Conservation (phyloP, 495 filamentous ascomycete genomes). For the Talaromyces stipitatus region DNA sequence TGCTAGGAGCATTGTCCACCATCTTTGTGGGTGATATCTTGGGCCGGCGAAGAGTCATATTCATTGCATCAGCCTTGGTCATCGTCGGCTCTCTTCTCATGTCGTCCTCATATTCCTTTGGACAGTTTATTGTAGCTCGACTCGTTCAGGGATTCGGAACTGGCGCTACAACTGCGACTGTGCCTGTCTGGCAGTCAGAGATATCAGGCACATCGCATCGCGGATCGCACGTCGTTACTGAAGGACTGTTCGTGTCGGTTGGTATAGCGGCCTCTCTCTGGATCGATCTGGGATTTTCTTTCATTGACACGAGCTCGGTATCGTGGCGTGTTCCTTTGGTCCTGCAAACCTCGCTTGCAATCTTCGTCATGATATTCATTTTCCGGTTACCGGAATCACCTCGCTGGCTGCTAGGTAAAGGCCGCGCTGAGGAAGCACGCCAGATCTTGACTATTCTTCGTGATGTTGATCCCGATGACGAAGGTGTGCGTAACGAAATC, state of each 20-base stretch:
- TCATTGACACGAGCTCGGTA: conserved; percentile 40
- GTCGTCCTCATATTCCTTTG: conserved; percentile 28
- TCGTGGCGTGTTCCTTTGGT: conserved; percentile 59
- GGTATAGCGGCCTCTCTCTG: conserved; percentile 61
- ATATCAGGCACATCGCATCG: conserved; percentile 51
- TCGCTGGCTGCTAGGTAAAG: conserved; percentile 49
- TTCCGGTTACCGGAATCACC: conserved; percentile 59
- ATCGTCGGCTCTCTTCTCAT: conserved; percentile 37
- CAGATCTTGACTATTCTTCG: conserved; percentile 21
- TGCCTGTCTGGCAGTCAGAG: conserved; percentile 59
- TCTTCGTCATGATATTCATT: conserved; percentile 48
- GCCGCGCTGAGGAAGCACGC: conserved; percentile 45
- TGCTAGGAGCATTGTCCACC: conserved; percentile 26
- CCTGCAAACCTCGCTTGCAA: conserved; percentile 56
- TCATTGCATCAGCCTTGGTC: conserved; percentile 20
- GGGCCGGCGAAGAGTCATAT: conserved; percentile 25
- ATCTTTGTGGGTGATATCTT: conserved; percentile 24
- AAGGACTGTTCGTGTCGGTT: conserved; percentile 57
- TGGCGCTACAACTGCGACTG: conserved; percentile 55
- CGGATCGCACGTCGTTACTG: conserved; percentile 57
- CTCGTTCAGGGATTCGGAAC: conserved; percentile 54
- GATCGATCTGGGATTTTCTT: conserved; percentile 55
- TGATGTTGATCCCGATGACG: conserved; percentile 15
- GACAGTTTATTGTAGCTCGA: conserved; percentile 38
- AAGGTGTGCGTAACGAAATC: conserved; percentile 20